These are phyloP conservation scores for Sungouiella blattae DNA, from an alignment of 805 yeast species.

Conservation along the genomic window DNA sequence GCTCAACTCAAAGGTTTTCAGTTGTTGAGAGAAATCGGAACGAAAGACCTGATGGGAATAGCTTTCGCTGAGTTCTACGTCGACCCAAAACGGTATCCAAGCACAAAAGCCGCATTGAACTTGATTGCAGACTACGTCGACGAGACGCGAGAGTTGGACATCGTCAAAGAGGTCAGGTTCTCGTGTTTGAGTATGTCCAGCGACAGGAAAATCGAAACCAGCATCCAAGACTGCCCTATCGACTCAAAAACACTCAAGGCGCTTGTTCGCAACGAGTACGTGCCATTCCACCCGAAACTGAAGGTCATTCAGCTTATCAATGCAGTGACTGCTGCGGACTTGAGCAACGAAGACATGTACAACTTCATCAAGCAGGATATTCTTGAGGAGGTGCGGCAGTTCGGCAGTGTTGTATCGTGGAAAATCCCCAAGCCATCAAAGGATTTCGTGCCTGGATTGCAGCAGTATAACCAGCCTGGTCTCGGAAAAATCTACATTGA, in stretches of 20 bases:
- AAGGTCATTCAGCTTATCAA: slow-evolving; percentile 66
- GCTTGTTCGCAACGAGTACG: slow-evolving; percentile 35
- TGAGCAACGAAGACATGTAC: slow-evolving; percentile 47
- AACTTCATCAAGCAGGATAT: slow-evolving; percentile 54
- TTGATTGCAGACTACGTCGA: slow-evolving; percentile 8
- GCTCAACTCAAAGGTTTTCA: slow-evolving; percentile 41
- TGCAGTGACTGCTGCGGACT: slow-evolving; percentile 60
- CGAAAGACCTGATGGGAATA: slow-evolving; percentile 53
- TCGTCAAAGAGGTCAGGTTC: slow-evolving; percentile 25
- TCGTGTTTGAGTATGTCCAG: slow-evolving; percentile 27
- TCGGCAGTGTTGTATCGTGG: slow-evolving; percentile 51
- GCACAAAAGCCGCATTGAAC: slow-evolving; percentile 13
- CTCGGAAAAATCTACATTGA: slow-evolving; percentile 72
- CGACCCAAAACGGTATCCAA: slow-evolving; percentile 13
- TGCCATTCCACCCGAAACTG: slow-evolving; percentile 38
- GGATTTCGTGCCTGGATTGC: slow-evolving; percentile 42
- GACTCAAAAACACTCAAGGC: slow-evolving; percentile 36
- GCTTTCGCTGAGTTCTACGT: slow-evolving; percentile 49
- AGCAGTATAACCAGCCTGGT: slow-evolving; percentile 45
- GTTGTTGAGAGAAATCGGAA: slow-evolving; percentile 43
- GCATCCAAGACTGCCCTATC: slow-evolving; percentile 34
- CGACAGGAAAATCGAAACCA: slow-evolving; percentile 17
- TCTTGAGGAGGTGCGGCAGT: slow-evolving; percentile 41
- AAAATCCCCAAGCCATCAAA: slow-evolving; percentile 61
- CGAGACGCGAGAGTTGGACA: slow-evolving; percentile 10